These are phyloP conservation scores for Crucihimalaya himalaica DNA, from an alignment of 345 rosid genomes.

Conservation along the genomic window DNA sequence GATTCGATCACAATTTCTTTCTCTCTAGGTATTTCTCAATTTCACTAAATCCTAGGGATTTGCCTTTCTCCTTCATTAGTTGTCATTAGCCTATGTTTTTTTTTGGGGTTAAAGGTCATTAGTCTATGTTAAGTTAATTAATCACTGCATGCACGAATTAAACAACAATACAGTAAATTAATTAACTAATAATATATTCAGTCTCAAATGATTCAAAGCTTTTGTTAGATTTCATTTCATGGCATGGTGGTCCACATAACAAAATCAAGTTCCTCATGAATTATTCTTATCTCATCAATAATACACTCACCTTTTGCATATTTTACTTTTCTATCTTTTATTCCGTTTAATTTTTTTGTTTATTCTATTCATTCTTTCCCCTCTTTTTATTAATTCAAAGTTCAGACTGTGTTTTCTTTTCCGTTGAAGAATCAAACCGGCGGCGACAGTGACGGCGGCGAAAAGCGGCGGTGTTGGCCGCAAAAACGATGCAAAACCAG, in stretches of 20 bases:
- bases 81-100: neutral
- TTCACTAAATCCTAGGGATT: conserved; percentile 30
- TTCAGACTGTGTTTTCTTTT: neutral
- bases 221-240: conserved; percentile 36
- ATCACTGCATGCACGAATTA: conserved; percentile 40
- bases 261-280: conserved; percentile 37
- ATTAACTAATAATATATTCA: conserved; percentile 18
- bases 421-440: conserved; percentile 28
- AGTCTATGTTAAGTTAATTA: conserved; percentile 3
- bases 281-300: conserved; percentile 43
- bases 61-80: conserved; percentile 14
- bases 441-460: conserved; percentile 32
- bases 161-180: neutral
- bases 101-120: conserved; percentile 1
- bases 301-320: conserved; percentile 31
- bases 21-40: conserved; percentile 20
- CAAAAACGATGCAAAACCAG: conserved; percentile 95
- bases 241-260: conserved; percentile 37
- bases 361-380: neutral
- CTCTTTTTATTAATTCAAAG: neutral
- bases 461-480: conserved; percentile 50
- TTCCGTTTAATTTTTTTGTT: neutral
- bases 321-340: conserved; percentile 31
- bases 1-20: conserved; percentile 27
- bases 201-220: conserved; percentile 32